phyloP scores from a whole-genome alignment of 2,329 filamentous ascomycete genomes.

The Esteya vermicola region DNA sequence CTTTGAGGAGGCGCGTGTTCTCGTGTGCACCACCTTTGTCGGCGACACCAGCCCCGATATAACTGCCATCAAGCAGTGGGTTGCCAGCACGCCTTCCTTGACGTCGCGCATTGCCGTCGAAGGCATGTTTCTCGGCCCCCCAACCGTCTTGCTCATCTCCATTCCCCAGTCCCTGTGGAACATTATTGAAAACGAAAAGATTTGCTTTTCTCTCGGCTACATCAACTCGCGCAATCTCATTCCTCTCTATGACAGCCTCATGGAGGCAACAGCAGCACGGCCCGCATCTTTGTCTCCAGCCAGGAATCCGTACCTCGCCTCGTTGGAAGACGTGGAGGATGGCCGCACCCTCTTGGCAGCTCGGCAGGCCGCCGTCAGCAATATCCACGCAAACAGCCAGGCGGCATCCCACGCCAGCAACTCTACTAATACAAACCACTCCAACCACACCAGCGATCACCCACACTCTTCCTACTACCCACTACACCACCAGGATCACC shows the following conservation, averaged over 20 bases:
- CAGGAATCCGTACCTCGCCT: conserved; percentile 21
- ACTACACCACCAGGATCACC: too few relatives aligned
- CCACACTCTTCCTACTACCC: conserved; percentile 1
- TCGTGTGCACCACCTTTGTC: conserved; percentile 53
- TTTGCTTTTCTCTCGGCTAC: conserved; percentile 51
- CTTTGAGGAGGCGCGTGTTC: conserved; percentile 48
- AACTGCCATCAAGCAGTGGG: conserved; percentile 52
- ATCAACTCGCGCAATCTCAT: conserved; percentile 56
- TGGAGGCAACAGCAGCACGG: conserved; percentile 24
- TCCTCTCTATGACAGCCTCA: conserved; percentile 44
- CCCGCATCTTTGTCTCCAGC: conserved; percentile 14
- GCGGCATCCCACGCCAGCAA: too few relatives aligned
- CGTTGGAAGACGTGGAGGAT: conserved; percentile 42
- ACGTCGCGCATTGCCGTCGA: conserved; percentile 48
- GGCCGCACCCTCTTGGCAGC: conserved; percentile 41
- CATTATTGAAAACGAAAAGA: conserved; percentile 50
- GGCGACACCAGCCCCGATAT: conserved; percentile 52
- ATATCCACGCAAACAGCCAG: background rate
- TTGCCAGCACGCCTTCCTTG: conserved; percentile 42
- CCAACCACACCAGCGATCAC: conserved; percentile 1
- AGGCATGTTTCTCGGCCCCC: conserved; percentile 53
- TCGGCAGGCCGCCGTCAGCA: conserved; percentile 24
- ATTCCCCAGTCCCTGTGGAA: conserved; percentile 52
- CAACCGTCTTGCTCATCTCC: conserved; percentile 51
- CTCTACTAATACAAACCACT: too few relatives aligned